A percentile compares a stretch with the other conserved stretches of the same genome.
Conservation (phyloP, 306 rosid species). For the Delonix regia region DNA sequence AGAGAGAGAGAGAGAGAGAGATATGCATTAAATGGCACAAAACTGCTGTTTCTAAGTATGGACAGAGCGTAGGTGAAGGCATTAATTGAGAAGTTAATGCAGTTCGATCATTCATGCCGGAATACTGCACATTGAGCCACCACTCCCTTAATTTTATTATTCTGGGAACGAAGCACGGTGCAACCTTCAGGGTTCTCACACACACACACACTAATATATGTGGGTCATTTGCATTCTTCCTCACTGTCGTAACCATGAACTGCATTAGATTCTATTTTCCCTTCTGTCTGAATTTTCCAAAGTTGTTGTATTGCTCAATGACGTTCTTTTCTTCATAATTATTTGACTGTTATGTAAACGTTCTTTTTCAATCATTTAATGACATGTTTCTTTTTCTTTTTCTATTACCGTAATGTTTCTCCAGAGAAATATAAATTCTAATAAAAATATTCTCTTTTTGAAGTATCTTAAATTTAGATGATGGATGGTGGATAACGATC, state of each 20-base stretch:
- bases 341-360: not conserved
- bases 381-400: not conserved
- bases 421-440: not conserved
- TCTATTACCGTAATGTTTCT: not conserved
- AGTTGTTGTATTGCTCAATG: not conserved
- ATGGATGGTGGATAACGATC: not conserved
- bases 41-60: slow-evolving; percentile 58
- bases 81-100: slow-evolving; percentile 81
- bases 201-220: not conserved
- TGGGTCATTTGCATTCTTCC: slow-evolving; percentile 7
- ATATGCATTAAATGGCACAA: slow-evolving; percentile 59
- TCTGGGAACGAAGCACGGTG: not conserved
- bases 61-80: slow-evolving; percentile 62
- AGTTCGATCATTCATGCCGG: slow-evolving; percentile 64
- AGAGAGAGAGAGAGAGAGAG: slow-evolving; percentile 8
- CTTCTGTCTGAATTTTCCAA: not conserved
- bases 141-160: slow-evolving; percentile 5
- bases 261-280: not conserved
- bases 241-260: not conserved
- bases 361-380: not conserved
- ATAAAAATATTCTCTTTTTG: not conserved
- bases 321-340: not conserved
- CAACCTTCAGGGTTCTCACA: not conserved
- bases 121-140: slow-evolving; percentile 38
- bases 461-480: not conserved